Percentiles rank a stretch among this genome's conserved stretches.
Evolutionary conservation across 2,329 filamentous ascomycete species (phyloP).

Genomic region (Huntiella abstrusa): DNA sequence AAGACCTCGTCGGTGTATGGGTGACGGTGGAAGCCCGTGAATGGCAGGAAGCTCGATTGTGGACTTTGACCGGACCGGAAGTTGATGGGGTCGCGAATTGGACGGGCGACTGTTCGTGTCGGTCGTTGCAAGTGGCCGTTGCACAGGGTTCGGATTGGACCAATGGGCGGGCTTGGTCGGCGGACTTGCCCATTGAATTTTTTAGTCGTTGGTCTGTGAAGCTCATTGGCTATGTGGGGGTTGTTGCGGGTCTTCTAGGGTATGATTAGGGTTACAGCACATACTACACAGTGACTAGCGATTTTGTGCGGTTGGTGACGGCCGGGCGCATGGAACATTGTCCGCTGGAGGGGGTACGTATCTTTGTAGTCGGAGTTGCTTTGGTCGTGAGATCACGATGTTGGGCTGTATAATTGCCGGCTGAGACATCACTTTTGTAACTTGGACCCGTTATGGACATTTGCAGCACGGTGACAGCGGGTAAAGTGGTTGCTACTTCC

Average conservation of each 20-base stretch:
- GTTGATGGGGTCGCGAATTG: background rate
- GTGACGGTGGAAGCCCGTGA: background rate
- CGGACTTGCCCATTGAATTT: constrained; percentile 3
- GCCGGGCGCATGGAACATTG: background rate
- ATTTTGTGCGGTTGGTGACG: too few species aligned
- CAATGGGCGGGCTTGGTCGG: background rate
- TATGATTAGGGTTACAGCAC: background rate
- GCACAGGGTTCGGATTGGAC: background rate
- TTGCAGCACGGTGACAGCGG: too few species aligned
- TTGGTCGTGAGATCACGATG: too few species aligned
- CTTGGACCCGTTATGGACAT: too few species aligned
- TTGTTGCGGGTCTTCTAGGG: background rate
- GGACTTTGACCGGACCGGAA: background rate
- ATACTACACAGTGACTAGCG: background rate
- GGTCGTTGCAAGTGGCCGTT: background rate
- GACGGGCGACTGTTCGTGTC: background rate
- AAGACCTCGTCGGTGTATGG: background rate
- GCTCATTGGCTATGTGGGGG: constrained; percentile 1
- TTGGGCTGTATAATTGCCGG: too few species aligned
- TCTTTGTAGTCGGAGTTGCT: too few species aligned
- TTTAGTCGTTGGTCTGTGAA: background rate
- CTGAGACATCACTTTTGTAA: too few species aligned
- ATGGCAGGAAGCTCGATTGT: background rate
- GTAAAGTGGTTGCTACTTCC: too few species aligned
- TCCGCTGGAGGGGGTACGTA: too few species aligned